These are phyloP conservation scores for Apiosordaria backusii DNA, from an alignment of 495 filamentous ascomycete genomes.

Conservation along the genomic window DNA sequence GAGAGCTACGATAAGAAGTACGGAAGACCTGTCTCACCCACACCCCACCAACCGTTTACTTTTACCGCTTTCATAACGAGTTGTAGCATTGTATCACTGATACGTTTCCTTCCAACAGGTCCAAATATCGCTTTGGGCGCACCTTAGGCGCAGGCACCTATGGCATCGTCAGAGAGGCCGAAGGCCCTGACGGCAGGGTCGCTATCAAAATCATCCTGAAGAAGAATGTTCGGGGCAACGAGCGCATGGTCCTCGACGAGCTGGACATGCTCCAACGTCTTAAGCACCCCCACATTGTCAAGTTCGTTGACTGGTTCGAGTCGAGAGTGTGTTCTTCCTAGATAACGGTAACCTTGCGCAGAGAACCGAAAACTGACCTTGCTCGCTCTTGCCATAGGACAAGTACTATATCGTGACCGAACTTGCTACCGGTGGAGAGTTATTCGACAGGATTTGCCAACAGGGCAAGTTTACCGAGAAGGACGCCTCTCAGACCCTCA, in stretches of 20 bases:
- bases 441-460: slow-evolving; percentile 98
- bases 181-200: slow-evolving; percentile 76
- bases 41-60: neutral
- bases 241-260: slow-evolving; percentile 98
- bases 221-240: slow-evolving; percentile 97
- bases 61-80: slow-evolving; percentile 6
- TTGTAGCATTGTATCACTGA: slow-evolving; percentile 9
- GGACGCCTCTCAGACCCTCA: slow-evolving; percentile 94
- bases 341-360: slow-evolving; percentile 1
- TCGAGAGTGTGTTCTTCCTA: slow-evolving; percentile 60
- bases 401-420: slow-evolving; percentile 99
- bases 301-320: slow-evolving; percentile 99
- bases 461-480: slow-evolving; percentile 98
- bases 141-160: slow-evolving; percentile 97
- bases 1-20: slow-evolving; percentile 99
- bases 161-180: slow-evolving; percentile 95
- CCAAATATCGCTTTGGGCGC: slow-evolving; percentile 84
- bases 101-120: slow-evolving; percentile 43
- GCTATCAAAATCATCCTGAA: slow-evolving; percentile 99
- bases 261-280: slow-evolving; percentile 85
- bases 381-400: slow-evolving; percentile 58
- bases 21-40: slow-evolving; percentile 18
- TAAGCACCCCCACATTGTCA: slow-evolving; percentile 93
- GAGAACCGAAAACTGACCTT: slow-evolving; percentile 7
- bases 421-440: slow-evolving; percentile 90